phyloP scores from a whole-genome alignment of 345 rosid species.

The Melastoma malabathricum region DNA sequence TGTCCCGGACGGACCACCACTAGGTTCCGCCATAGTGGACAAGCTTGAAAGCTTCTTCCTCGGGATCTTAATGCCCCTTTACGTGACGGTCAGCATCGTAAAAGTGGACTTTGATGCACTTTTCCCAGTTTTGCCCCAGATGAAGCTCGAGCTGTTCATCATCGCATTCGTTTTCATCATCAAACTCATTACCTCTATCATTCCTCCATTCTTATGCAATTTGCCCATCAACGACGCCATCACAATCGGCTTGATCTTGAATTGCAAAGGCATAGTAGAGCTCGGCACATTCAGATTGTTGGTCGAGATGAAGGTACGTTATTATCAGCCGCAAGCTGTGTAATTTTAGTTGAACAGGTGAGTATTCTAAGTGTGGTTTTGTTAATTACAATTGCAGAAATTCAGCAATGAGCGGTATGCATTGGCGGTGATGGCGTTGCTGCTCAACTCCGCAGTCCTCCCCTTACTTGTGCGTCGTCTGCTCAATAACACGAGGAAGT shows the following conservation, averaged over 20 bases:
- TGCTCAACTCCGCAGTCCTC: slow-evolving; percentile 11
- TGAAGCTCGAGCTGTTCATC: slow-evolving; percentile 1
- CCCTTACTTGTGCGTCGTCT: slow-evolving; percentile 30
- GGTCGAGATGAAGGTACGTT: neutral
- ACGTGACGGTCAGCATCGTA: slow-evolving; percentile 11
- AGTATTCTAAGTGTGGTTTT: no score
- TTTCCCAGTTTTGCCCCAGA: no score
- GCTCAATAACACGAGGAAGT: slow-evolving; percentile 39
- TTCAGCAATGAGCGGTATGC: neutral
- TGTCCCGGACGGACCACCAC: slow-evolving; percentile 31
- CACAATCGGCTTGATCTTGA: slow-evolving; percentile 5
- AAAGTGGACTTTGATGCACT: neutral
- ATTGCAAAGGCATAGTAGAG: slow-evolving; percentile 11
- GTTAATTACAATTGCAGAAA: no score
- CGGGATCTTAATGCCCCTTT: slow-evolving; percentile 17
- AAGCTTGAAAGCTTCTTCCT: slow-evolving; percentile 22
- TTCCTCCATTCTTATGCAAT: slow-evolving; percentile 7
- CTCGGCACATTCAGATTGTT: slow-evolving; percentile 5
- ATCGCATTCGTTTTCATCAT: neutral
- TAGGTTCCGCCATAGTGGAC: slow-evolving; percentile 23
- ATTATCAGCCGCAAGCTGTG: no score
- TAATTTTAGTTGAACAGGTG: no score
- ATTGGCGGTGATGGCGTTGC: neutral
- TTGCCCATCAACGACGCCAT: slow-evolving; percentile 7
- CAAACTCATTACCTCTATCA: slow-evolving; percentile 1